phyloP scores from a whole-genome alignment of 2,329 filamentous ascomycete genomes.

The Ceratocystis colombiana region DNA sequence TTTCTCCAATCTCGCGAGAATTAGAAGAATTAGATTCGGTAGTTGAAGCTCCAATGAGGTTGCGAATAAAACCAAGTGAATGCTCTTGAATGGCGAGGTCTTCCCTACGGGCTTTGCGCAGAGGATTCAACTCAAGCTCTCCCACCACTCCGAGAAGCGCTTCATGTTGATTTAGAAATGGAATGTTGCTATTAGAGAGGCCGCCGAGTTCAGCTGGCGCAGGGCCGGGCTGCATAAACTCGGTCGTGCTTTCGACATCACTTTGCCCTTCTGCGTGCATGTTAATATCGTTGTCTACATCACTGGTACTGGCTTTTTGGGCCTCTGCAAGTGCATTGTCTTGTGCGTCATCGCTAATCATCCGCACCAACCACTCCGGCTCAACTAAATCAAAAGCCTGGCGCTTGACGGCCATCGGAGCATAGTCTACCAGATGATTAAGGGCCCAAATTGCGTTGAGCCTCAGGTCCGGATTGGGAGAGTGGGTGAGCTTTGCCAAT shows the following conservation, averaged over 20 bases:
- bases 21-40: slow-evolving; percentile 33
- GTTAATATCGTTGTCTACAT: slow-evolving; percentile 32
- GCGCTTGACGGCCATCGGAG: slow-evolving; percentile 60
- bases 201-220: slow-evolving; percentile 18
- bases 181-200: slow-evolving; percentile 13
- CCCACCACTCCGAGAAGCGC: slow-evolving; percentile 4
- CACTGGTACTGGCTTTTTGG: slow-evolving; percentile 8
- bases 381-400: slow-evolving; percentile 65
- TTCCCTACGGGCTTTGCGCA: slow-evolving; percentile 58
- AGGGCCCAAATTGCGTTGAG: slow-evolving; percentile 86
- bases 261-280: slow-evolving; percentile 51
- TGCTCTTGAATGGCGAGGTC: slow-evolving; percentile 85
- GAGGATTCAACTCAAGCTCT: slow-evolving; percentile 14
- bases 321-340: slow-evolving; percentile 39
- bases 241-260: slow-evolving; percentile 40
- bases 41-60: slow-evolving; percentile 49
- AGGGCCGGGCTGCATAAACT: slow-evolving; percentile 15
- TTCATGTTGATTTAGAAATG: slow-evolving; percentile 17
- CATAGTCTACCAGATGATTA: slow-evolving; percentile 69
- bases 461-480: slow-evolving; percentile 64
- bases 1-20: slow-evolving; percentile 48
- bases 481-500: slow-evolving; percentile 76
- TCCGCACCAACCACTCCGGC: slow-evolving; percentile 67
- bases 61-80: slow-evolving; percentile 78
- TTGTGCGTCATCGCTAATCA: slow-evolving; percentile 48